phyloP scores from a whole-genome alignment of 352 stramenopile species.

The Phytophthora pisi region DNA sequence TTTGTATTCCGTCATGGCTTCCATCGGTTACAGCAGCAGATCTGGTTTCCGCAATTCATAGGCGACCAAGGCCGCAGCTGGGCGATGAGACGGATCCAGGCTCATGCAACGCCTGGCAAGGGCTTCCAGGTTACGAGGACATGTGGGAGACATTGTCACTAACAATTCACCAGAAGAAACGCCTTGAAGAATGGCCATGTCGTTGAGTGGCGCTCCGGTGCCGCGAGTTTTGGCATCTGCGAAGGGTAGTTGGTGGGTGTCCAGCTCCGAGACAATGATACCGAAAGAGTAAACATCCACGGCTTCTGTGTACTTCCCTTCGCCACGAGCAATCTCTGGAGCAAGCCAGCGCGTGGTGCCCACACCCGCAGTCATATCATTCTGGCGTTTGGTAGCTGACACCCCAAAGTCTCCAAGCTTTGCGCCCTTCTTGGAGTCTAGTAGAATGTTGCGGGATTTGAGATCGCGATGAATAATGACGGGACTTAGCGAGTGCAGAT shows the following conservation, averaged over 20 bases:
- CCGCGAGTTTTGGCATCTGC: constrained; percentile 34
- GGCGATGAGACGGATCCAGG: constrained; percentile 57
- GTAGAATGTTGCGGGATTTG: constrained; percentile 75
- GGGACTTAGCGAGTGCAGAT: constrained; percentile 65
- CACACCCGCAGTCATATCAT: constrained; percentile 69
- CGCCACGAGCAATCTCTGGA: constrained; percentile 65
- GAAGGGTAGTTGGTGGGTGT: constrained; percentile 76
- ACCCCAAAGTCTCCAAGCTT: constrained; percentile 78
- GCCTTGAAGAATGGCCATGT: constrained; percentile 64
- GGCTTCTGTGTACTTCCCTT: constrained; percentile 65
- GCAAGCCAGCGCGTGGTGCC: constrained; percentile 70
- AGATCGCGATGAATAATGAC: constrained; percentile 77
- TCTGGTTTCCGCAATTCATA: constrained; percentile 67
- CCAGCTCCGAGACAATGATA: constrained; percentile 70
- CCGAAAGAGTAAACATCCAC: constrained; percentile 76
- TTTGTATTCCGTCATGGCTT: neutral
- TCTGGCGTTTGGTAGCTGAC: constrained; percentile 54
- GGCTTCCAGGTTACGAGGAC: constrained; percentile 49
- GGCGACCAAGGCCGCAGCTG: constrained; percentile 56
- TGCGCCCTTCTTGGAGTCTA: constrained; percentile 63
- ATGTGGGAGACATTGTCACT: constrained; percentile 47
- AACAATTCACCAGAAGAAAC: constrained; percentile 49
- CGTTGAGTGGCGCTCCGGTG: constrained; percentile 52
- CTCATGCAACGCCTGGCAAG: constrained; percentile 61
- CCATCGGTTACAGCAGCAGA: constrained; percentile 38